A percentile compares a stretch with the other conserved stretches of the same genome.
Evolutionary conservation across 164 flowering plant genomes (phyloP).

Genomic region (Aristolochia californica): DNA sequence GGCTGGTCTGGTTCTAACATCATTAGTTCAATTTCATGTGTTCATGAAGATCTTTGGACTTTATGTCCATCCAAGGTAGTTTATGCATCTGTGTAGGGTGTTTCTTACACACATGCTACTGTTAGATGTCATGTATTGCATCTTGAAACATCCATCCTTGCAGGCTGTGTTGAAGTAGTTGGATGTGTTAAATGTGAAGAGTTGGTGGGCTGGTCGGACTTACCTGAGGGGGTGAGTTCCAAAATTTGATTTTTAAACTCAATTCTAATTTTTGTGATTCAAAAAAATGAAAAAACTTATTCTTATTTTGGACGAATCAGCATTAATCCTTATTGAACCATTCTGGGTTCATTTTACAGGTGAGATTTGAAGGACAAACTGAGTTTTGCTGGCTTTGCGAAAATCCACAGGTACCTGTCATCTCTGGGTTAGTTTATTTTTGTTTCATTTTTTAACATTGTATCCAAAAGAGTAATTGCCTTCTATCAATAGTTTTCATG

Average conservation of each 20-base stretch:
- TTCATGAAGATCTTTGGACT: not conserved
- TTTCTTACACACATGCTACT: not conserved
- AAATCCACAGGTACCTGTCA: conserved; percentile 51
- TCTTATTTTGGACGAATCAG: too few species aligned
- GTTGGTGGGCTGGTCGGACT: conserved; percentile 54
- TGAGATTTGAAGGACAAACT: conserved; percentile 77
- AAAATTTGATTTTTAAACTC: not conserved
- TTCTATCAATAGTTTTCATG: too few species aligned
- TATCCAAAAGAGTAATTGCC: too few species aligned
- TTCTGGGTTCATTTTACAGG: conserved; percentile 25
- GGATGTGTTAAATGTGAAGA: conserved; percentile 78
- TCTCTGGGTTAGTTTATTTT: too few species aligned
- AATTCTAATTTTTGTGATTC: not conserved
- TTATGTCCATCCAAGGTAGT: not conserved
- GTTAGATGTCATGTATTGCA: not conserved
- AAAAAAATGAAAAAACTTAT: too few species aligned
- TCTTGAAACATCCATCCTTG: conserved; percentile 4
- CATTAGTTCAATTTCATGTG: too few species aligned
- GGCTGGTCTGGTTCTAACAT: too few species aligned
- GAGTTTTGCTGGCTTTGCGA: conserved; percentile 91
- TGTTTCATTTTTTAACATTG: too few species aligned
- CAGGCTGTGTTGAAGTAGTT: conserved; percentile 85
- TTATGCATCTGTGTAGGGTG: not conserved
- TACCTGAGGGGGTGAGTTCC: conserved; percentile 65
- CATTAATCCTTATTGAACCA: not conserved